A percentile compares a stretch with the other conserved stretches of the same genome.
phyloP scores from a whole-genome alignment of 2,329 filamentous ascomycete species.

The Mollisia scopiformis region DNA sequence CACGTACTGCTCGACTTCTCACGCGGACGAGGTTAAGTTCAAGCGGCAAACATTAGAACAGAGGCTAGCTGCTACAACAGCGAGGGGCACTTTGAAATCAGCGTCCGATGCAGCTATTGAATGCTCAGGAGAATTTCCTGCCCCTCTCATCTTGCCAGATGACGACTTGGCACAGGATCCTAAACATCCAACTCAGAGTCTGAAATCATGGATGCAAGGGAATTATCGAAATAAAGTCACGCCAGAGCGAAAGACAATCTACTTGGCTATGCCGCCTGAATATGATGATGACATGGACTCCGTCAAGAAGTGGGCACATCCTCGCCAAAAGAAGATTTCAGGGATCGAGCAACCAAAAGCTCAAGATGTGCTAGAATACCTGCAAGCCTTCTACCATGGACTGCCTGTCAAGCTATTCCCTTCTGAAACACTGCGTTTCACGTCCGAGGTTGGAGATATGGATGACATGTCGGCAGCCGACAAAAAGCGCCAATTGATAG shows the following conservation, averaged over 20 bases:
- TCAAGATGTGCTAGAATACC: slow-evolving; percentile 25
- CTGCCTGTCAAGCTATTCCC: slow-evolving; percentile 29
- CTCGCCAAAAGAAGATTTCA: neutral
- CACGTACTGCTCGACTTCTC: neutral
- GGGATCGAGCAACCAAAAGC: slow-evolving; percentile 10
- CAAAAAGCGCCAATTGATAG: slow-evolving; percentile 2
- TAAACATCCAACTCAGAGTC: slow-evolving; percentile 23
- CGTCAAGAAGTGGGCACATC: slow-evolving; percentile 15
- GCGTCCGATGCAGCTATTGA: neutral
- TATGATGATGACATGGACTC: slow-evolving; percentile 10
- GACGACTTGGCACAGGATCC: slow-evolving; percentile 31
- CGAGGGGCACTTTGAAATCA: neutral
- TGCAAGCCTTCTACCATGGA: slow-evolving; percentile 32
- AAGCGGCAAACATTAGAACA: slow-evolving; percentile 4
- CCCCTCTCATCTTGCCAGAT: slow-evolving; percentile 27
- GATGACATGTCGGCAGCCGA: neutral
- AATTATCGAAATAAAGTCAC: slow-evolving; percentile 29
- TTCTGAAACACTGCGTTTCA: slow-evolving; percentile 18
- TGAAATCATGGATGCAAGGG: slow-evolving; percentile 25
- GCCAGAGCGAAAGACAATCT: slow-evolving; percentile 23
- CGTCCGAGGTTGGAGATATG: slow-evolving; percentile 10
- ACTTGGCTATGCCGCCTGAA: slow-evolving; percentile 27
- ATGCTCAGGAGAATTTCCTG: slow-evolving; percentile 23
- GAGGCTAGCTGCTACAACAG: slow-evolving; percentile 36
- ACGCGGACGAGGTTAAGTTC: slow-evolving; percentile 11